Percentiles rank a stretch among this genome's conserved stretches.
phyloP scores from a whole-genome alignment of 441 rosid genomes.

The Populus hybrid region DNA sequence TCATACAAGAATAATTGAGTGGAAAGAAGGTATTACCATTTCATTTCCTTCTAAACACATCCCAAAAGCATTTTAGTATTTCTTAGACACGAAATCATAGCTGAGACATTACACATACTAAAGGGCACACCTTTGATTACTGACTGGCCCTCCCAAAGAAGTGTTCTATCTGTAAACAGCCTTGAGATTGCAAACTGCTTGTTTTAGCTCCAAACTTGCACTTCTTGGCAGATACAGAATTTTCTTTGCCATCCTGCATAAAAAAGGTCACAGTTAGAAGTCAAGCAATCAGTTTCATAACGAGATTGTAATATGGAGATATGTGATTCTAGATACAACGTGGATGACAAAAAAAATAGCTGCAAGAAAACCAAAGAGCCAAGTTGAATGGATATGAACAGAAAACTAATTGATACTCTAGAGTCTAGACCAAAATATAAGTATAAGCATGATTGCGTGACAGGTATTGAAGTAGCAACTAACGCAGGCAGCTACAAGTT shows the following conservation, averaged over 20 bases:
- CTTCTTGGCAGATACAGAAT: constrained; percentile 49
- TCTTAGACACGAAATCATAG: not conserved
- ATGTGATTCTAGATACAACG: not conserved
- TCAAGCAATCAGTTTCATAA: not conserved
- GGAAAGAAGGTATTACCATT: not conserved
- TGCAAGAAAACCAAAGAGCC: not conserved
- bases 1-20: not conserved
- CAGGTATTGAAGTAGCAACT: not conserved
- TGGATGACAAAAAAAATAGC: not conserved
- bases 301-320: not conserved
- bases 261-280: not conserved
- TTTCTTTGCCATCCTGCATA: constrained; percentile 49
- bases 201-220: constrained; percentile 48
- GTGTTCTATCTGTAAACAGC: constrained; percentile 78
- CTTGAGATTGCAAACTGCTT: constrained; percentile 48
- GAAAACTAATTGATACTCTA: not conserved
- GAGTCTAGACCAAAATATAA: not conserved
- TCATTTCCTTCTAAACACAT: constrained; percentile 4
- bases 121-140: constrained; percentile 11
- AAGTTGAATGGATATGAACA: not conserved
- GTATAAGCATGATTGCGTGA: not conserved
- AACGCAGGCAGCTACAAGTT: not conserved
- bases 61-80: not conserved
- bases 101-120: not conserved
- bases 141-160: constrained; percentile 60